Evolutionary conservation across 306 rosid species (phyloP), one percentile per base, ranked within the genome.

Genomic region (Medicago lupulina): DNA sequence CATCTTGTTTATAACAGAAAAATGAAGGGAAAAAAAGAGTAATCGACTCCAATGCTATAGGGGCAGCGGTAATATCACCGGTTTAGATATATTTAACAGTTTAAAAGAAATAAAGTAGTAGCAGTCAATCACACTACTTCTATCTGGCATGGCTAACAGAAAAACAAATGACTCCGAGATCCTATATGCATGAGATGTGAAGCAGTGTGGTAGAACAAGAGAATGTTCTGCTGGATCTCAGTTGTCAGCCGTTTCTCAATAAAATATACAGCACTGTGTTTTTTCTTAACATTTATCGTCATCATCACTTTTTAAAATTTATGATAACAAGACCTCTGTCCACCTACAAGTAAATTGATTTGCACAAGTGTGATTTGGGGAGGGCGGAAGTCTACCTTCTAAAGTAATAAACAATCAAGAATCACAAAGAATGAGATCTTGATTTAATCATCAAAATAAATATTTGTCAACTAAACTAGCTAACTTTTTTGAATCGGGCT

Each of bases 261-360:
- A 60, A 40, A 14, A 43, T 69, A 46, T 55, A 8, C 28, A 66
- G 17, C 46, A 62, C 34, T 23, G 1, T 15, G 38, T 62, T 40
- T 57, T 46, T 53, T 61, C 17, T 21, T 36, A 12, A 78, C 67
- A 74, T 77, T 61, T 74, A 15, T 83, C 74, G 70, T 60, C 89
- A 73, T 85, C 72, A 67, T 79, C 85, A 83, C 80, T 77, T 65
- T 46, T 12, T 1, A 17, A 67, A 31, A 17, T 66, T 66, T 46
- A 21, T 68, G 38, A 46, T 23, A 38, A 64, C 38, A 53, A 65
- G 47, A 66, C 79, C 43, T 77, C 49, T 38, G 54, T 76, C 62
- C 54, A 55, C 70, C 60, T 43, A 10, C 70, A 53, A 79, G 73
- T 50, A 72, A 44, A 50, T 36, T 38, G 40, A 59, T 47, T 23